A percentile compares a stretch with the other conserved stretches of the same genome.
phyloP scores from a whole-genome alignment of 331 rosid species.

The Phaseolus coccineus region DNA sequence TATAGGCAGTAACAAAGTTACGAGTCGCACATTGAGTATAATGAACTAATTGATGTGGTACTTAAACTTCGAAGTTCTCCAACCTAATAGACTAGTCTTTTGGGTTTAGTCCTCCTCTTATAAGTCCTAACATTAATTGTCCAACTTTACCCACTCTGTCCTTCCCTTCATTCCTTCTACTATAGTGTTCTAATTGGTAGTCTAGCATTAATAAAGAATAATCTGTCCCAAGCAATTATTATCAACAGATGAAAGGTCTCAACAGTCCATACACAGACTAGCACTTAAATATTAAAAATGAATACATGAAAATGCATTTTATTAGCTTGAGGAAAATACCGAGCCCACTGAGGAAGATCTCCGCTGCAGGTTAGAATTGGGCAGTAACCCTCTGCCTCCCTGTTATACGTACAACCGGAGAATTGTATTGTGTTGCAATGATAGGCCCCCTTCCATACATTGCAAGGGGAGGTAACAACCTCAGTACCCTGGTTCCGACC shows the following conservation, averaged over 20 bases:
- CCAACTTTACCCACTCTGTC: background rate
- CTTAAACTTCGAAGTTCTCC: no score
- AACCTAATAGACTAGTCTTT: no score
- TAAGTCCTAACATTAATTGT: no score
- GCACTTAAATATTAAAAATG: slow-evolving; percentile 14
- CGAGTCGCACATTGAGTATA: no score
- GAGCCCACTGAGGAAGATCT: slow-evolving; percentile 97
- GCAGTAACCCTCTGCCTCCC: slow-evolving; percentile 99
- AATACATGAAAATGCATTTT: slow-evolving; percentile 45
- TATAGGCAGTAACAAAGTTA: no score
- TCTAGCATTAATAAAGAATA: slow-evolving; percentile 14
- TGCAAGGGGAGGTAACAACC: slow-evolving; percentile 91
- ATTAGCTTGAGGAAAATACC: slow-evolving; percentile 89
- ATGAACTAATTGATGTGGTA: no score
- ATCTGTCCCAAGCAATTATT: slow-evolving; percentile 10
- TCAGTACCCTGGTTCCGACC: slow-evolving; percentile 92
- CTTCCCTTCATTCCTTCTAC: background rate
- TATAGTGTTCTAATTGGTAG: background rate
- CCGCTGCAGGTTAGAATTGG: slow-evolving; percentile 89
- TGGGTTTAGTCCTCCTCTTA: no score
- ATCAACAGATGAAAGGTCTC: background rate
- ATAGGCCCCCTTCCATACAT: slow-evolving; percentile 95
- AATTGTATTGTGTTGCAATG: slow-evolving; percentile 90
- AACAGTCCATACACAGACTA: slow-evolving; percentile 21
- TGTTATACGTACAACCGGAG: slow-evolving; percentile 96